These are phyloP conservation scores for Cutaneotrichosporon curvatum DNA, from an alignment of 1,284 basidiomycete species.

Conservation along the genomic window DNA sequence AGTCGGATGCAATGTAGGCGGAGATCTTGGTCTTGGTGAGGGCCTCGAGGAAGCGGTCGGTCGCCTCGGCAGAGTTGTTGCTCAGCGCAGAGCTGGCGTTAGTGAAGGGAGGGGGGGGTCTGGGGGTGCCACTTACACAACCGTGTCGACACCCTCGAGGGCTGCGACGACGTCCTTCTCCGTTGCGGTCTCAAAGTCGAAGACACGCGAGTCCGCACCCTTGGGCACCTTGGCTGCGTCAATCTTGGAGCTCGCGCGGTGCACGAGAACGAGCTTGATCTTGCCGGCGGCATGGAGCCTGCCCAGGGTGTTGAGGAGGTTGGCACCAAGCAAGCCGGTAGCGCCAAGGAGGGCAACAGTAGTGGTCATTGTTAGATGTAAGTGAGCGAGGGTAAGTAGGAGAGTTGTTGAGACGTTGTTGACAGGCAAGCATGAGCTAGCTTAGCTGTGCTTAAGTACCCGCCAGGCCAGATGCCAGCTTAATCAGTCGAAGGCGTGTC, in stretches of 20 bases:
- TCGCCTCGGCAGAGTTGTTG: not conserved
- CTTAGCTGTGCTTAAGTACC: no score
- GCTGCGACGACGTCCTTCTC: constrained; percentile 1
- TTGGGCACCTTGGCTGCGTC: constrained; percentile 7
- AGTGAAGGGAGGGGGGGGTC: not conserved
- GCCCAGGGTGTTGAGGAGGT: constrained; percentile 2
- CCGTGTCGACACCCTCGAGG: constrained; percentile 3
- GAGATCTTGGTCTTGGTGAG: constrained; percentile 1
- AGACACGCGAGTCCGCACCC: constrained; percentile 5
- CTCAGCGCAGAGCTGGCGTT: constrained; percentile 3
- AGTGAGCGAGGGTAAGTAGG: not conserved
- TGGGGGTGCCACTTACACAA: no score
- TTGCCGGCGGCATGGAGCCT: constrained; percentile 3
- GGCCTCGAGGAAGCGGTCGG: not conserved
- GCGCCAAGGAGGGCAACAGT: constrained; percentile 13
- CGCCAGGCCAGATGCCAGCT: no score
- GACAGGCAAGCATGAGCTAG: no score
- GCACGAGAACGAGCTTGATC: constrained; percentile 12
- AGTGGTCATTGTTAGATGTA: not conserved
- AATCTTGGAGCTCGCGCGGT: constrained; percentile 10
- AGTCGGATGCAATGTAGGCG: constrained; percentile 15
- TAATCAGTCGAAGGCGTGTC: no score
- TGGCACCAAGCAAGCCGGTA: constrained; percentile 9
- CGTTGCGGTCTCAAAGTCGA: constrained; percentile 4
- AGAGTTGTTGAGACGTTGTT: no score